Evolutionary conservation across 371 early-diverging fungal genomes (phyloP).

Genomic region (Mortierella sp.): DNA sequence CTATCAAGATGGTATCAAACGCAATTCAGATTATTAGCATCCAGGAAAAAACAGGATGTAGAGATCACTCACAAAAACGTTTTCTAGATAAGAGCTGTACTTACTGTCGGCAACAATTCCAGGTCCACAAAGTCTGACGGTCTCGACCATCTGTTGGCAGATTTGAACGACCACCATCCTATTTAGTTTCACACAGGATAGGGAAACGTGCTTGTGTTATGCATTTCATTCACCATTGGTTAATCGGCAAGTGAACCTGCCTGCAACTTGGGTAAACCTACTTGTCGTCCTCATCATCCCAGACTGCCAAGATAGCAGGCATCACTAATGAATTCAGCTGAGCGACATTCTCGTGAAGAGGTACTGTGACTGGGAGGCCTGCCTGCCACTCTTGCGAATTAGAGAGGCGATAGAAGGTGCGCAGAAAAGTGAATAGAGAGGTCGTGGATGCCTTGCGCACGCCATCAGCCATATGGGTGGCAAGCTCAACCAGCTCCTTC

Average conservation of each 20-base stretch:
- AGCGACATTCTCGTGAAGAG: conserved; percentile 82
- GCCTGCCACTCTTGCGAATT: conserved; percentile 75
- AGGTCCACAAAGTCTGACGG: conserved; percentile 83
- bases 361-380: conserved; percentile 72
- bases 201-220: too few relatives aligned
- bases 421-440: conserved; percentile 80
- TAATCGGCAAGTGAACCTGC: neutral
- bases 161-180: conserved; percentile 83
- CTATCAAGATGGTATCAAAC: conserved; percentile 52
- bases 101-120: conserved; percentile 75
- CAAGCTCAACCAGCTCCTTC: conserved; percentile 69
- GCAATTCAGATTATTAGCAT: too few relatives aligned
- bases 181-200: neutral
- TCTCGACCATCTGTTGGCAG: conserved; percentile 76
- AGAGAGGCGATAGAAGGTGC: conserved; percentile 79
- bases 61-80: too few relatives aligned
- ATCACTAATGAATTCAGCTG: conserved; percentile 75
- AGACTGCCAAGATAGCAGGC: conserved; percentile 74
- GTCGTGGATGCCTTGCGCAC: conserved; percentile 84
- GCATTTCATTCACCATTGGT: neutral
- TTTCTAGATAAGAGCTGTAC: conserved; percentile 16
- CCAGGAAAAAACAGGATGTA: too few relatives aligned
- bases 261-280: conserved; percentile 18
- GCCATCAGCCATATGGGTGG: conserved; percentile 81
- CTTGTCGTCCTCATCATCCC: conserved; percentile 88